Conservation (phyloP, 2,329 filamentous ascomycete genomes). For the Phaeosphaeria sp. region DNA sequence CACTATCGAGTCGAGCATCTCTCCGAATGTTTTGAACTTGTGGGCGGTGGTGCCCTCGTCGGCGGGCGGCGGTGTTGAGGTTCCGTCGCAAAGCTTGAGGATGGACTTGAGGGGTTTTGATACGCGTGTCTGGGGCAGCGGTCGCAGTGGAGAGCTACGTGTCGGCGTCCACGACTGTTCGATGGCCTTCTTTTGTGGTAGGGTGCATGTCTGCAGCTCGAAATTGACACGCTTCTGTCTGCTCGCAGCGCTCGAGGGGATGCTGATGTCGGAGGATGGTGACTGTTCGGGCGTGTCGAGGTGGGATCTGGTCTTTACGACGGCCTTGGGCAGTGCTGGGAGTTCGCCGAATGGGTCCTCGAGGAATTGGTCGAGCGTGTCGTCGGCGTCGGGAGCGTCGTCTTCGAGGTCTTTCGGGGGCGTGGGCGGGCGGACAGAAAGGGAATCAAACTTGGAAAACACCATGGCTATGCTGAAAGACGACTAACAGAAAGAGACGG, state of each 20-base stretch:
- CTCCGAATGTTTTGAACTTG: conserved; percentile 67
- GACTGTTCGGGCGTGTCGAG: conserved; percentile 52
- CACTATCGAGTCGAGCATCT: conserved; percentile 85
- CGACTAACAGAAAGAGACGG: conserved; percentile 28
- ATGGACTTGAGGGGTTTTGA: conserved; percentile 74
- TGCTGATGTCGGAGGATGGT: conserved; percentile 50
- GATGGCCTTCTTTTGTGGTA: conserved; percentile 55
- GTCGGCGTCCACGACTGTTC: conserved; percentile 39
- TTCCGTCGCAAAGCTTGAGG: conserved; percentile 71
- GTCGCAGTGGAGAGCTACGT: conserved; percentile 54
- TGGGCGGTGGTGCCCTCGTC: conserved; percentile 52
- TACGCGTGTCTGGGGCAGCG: conserved; percentile 58
- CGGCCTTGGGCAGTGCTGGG: conserved; percentile 27
- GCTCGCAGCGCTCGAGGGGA: conserved; percentile 39
- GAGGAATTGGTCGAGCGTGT: conserved; percentile 51
- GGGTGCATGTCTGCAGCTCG: conserved; percentile 66
- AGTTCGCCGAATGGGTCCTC: conserved; percentile 50
- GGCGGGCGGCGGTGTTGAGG: conserved; percentile 43
- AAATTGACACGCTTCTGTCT: conserved; percentile 63
- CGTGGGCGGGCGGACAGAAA: conserved; percentile 63
- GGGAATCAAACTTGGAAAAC: conserved; percentile 52
- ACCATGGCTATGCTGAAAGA: conserved; percentile 49
- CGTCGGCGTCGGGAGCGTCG: conserved; percentile 43
- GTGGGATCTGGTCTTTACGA: conserved; percentile 23
- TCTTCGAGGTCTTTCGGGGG: conserved; percentile 58